Evolutionary conservation across 176 grass and related monocot species (phyloP), one percentile per base, ranked within the genome.

Genomic region (Ensete ventricosum): DNA sequence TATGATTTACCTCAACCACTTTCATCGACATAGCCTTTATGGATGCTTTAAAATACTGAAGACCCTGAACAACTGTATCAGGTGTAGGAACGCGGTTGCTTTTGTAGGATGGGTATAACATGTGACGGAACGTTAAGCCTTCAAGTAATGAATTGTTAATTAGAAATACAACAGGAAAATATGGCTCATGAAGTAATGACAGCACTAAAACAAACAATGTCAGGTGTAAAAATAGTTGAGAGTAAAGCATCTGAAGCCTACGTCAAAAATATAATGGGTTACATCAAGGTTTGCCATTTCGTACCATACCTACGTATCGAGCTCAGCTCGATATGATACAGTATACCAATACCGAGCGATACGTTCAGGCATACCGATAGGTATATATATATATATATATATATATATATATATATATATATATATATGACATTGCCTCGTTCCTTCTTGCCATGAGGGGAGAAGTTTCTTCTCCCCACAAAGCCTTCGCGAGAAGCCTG

Each of bases 31-130:
- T 89, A 12, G 90, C 95, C 66, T 93, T 98, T 79, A 98, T 89
- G 59, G 95, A 93, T 84, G 95, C 95, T 85, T 98, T 98, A 62
- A 98, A 57, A 78, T 98, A 98, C 77, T 93, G 90, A 87, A 93
- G 82, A 52, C 75, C 95, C 83, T 98, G 90, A 77, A 91, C 85
- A 81, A 98, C 79, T 5, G 95, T 98, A 72, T 98, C 95, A 62
- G 95, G 95, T 63, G 95, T 98, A 62, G 90, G 86, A 68, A 60
- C 87, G 73, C 95, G 88, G 34, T 93, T 98, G 73, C 88, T 88
- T 81, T 98, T 98, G 73, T 98, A 98, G 73, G 88, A 80, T 76
- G 95, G 85, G 65, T 94, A 98, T 73, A 93, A 66, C 86, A 93
- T 98, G 80, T 98, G 95, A 8, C 88, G 90, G 78, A 98, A 98